A percentile compares a stretch with the other conserved stretches of the same genome.
phyloP scores from a whole-genome alignment of 2,329 filamentous ascomycete genomes.

The Furcasterigmium furcatum region DNA sequence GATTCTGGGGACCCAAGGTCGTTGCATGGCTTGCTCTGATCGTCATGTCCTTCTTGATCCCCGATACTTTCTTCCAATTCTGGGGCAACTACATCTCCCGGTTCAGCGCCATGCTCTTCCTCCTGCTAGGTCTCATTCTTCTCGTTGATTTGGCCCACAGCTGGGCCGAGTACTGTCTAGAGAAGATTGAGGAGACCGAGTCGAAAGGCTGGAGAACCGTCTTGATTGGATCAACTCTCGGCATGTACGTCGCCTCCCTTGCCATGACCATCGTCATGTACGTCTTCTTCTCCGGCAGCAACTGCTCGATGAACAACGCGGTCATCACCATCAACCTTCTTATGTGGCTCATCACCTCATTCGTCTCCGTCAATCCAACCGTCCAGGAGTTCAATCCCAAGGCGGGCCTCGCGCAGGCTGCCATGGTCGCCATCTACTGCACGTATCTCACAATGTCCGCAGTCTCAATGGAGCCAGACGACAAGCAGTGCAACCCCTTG shows the following conservation, averaged over 20 bases:
- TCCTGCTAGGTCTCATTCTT: conserved; percentile 87
- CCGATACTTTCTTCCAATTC: conserved; percentile 88
- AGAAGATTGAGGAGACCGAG: conserved; percentile 87
- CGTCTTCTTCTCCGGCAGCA: conserved; percentile 81
- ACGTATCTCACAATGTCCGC: conserved; percentile 98
- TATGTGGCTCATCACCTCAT: conserved; percentile 75
- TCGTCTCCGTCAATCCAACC: conserved; percentile 82
- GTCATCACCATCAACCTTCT: conserved; percentile 93
- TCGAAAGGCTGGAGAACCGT: conserved; percentile 81
- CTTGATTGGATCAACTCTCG: conserved; percentile 85
- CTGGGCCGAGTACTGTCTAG: conserved; percentile 95
- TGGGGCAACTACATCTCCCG: conserved; percentile 96
- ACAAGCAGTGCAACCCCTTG: conserved; percentile 91
- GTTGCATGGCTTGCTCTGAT: conserved; percentile 84
- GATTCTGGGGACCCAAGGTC: conserved; percentile 98
- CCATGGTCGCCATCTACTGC: conserved; percentile 97
- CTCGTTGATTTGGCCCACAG: conserved; percentile 93
- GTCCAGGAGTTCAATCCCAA: conserved; percentile 91
- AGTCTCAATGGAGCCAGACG: conserved; percentile 96
- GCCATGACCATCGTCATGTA: conserved; percentile 98
- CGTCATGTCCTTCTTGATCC: conserved; percentile 91
- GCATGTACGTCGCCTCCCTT: conserved; percentile 89
- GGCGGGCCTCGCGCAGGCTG: conserved; percentile 92
- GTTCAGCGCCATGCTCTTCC: conserved; percentile 84
- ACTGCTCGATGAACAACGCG: conserved; percentile 94